Percentiles rank a stretch among this genome's conserved stretches.
phyloP scores from a whole-genome alignment of 2,329 filamentous ascomycete genomes.

The Stachybotrys chlorohalonatus region DNA sequence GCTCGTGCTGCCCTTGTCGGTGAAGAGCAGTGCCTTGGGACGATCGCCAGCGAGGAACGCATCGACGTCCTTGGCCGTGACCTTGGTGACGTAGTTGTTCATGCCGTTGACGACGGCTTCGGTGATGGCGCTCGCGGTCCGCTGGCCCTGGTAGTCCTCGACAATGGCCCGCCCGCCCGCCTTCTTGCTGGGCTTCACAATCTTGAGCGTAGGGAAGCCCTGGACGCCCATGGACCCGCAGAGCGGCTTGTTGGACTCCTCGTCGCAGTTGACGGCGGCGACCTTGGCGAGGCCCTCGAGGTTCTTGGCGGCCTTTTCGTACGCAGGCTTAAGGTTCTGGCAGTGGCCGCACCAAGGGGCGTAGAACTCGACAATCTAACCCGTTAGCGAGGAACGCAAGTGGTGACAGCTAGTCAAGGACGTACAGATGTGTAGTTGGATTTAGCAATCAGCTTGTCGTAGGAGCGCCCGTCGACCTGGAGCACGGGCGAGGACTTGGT shows the following conservation, averaged over 20 bases:
- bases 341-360: constrained; percentile 98
- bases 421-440: constrained; percentile 88
- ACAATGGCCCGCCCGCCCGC: constrained; percentile 63
- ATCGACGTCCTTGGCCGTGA: constrained; percentile 72
- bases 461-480: constrained; percentile 70
- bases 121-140: constrained; percentile 78
- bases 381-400: not conserved
- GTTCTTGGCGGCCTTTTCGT: constrained; percentile 85
- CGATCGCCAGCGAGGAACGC: constrained; percentile 64
- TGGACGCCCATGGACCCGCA: constrained; percentile 81
- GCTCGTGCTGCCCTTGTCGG: constrained; percentile 83
- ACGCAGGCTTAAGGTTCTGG: constrained; percentile 88
- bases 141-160: constrained; percentile 82
- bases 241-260: constrained; percentile 81
- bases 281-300: constrained; percentile 91
- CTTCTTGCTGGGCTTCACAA: constrained; percentile 78
- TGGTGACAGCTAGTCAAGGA: constrained; percentile 2
- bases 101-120: constrained; percentile 81
- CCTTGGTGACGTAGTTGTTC: constrained; percentile 77
- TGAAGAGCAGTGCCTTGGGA: constrained; percentile 85
- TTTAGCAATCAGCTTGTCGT: constrained; percentile 72
- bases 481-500: constrained; percentile 79
- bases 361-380: constrained; percentile 72
- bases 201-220: constrained; percentile 95
- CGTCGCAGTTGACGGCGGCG: constrained; percentile 90